These are phyloP conservation scores for Solanum etuberosum DNA, from an alignment of 257 asterid species.

Conservation along the genomic window DNA sequence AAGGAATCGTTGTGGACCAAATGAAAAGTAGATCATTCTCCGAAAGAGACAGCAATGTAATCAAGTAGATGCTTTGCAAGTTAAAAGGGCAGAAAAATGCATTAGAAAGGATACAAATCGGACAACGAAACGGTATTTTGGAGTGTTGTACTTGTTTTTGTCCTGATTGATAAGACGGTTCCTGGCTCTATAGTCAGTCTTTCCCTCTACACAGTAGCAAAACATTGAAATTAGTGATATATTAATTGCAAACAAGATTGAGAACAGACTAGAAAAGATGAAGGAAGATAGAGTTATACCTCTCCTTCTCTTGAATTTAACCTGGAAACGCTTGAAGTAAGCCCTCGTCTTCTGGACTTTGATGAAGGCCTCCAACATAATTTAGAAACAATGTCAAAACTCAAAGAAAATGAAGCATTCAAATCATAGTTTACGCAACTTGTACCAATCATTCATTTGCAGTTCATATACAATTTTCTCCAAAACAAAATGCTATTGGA, in stretches of 20 bases:
- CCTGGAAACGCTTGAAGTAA: conserved; percentile 66
- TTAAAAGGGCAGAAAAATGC: not conserved
- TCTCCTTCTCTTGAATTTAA: conserved; percentile 69
- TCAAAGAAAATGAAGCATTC: not conserved
- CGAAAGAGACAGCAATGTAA: not conserved
- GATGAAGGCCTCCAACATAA: conserved; percentile 25
- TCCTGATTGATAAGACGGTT: conserved; percentile 81
- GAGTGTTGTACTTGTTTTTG: conserved; percentile 77
- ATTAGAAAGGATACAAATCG: conserved; percentile 59
- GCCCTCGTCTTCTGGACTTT: conserved; percentile 50
- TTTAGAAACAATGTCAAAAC: not conserved
- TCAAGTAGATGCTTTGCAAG: not conserved
- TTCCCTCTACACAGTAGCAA: conserved; percentile 43
- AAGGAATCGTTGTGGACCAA: not conserved
- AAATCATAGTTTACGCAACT: not conserved
- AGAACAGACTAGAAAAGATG: not conserved
- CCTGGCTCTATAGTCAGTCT: conserved; percentile 88
- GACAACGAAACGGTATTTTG: conserved; percentile 69
- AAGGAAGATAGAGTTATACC: conserved; percentile 6
- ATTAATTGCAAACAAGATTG: not conserved
- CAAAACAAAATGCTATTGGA: not conserved
- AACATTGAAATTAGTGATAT: not conserved
- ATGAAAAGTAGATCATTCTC: not conserved
- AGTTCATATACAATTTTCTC: not conserved
- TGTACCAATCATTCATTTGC: not conserved